phyloP scores from a whole-genome alignment of 352 stramenopile genomes.

The Phytophthora ohioensis region DNA sequence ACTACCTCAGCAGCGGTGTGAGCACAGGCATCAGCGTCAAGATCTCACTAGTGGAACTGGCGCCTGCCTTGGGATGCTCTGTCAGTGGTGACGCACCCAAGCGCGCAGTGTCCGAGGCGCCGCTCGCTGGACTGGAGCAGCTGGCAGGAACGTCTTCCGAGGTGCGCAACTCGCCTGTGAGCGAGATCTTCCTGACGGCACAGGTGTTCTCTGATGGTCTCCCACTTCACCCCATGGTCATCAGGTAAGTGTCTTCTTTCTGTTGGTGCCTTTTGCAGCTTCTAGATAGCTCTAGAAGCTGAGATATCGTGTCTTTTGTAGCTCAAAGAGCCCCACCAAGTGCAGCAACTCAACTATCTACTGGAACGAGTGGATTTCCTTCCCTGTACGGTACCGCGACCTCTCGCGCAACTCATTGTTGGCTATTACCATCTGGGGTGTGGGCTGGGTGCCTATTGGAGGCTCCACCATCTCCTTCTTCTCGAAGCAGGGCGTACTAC shows the following conservation, averaged over 20 bases:
- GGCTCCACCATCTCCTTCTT: slow-evolving; percentile 91
- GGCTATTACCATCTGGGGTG: slow-evolving; percentile 87
- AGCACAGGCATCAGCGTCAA: slow-evolving; percentile 85
- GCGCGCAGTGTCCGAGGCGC: slow-evolving; percentile 23
- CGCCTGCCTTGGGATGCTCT: slow-evolving; percentile 56
- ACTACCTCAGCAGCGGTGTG: slow-evolving; percentile 90
- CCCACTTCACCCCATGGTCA: slow-evolving; percentile 83
- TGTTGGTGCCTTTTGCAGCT: neutral
- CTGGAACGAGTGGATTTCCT: slow-evolving; percentile 91
- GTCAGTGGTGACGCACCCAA: slow-evolving; percentile 44
- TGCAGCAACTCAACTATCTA: slow-evolving; percentile 89
- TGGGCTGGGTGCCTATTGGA: slow-evolving; percentile 82
- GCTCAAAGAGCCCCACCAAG: slow-evolving; percentile 86
- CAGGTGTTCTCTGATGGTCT: slow-evolving; percentile 89
- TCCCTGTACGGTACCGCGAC: slow-evolving; percentile 88
- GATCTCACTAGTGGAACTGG: slow-evolving; percentile 80
- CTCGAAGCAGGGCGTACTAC: slow-evolving; percentile 83
- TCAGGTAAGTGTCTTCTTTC: slow-evolving; percentile 50
- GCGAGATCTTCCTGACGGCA: slow-evolving; percentile 90
- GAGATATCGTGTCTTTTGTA: slow-evolving; percentile 24
- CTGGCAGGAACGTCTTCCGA: slow-evolving; percentile 68
- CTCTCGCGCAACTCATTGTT: slow-evolving; percentile 87
- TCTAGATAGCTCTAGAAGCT: slow-evolving; percentile 1
- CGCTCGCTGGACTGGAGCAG: slow-evolving; percentile 62
- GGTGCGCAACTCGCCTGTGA: slow-evolving; percentile 83